These are phyloP conservation scores for Fusarium neocosmosporiellum DNA, from an alignment of 2,329 filamentous ascomycete species.

Conservation along the genomic window DNA sequence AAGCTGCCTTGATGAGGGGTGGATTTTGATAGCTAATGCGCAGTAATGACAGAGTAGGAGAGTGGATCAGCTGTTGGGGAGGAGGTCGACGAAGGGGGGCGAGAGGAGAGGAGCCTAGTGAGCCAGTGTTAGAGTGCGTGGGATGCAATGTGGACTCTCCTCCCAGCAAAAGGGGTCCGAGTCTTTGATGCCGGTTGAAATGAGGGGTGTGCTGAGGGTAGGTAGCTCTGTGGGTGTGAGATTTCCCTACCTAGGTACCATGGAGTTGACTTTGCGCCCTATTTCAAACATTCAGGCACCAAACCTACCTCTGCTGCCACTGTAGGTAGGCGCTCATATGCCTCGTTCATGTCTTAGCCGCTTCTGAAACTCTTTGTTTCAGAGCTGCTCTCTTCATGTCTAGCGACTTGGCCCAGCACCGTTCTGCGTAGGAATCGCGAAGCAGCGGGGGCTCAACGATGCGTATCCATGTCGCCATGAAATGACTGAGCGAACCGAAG, in stretches of 20 bases:
- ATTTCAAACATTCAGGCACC: constrained; percentile 26
- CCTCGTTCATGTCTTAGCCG: constrained; percentile 1
- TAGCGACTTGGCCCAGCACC: background rate
- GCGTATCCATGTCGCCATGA: constrained; percentile 13
- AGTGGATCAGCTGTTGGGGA: constrained; percentile 29
- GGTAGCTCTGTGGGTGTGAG: constrained; percentile 20
- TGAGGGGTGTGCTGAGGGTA: constrained; percentile 36
- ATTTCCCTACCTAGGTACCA: constrained; percentile 17
- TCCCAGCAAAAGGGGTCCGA: constrained; percentile 36
- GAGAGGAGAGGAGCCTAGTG: constrained; percentile 1
- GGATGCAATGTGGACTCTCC: constrained; percentile 35
- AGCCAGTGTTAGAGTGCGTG: constrained; percentile 37
- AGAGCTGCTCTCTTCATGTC: constrained; percentile 15
- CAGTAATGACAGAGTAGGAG: constrained; percentile 9
- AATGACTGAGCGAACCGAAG: constrained; percentile 6
- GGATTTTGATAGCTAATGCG: constrained; percentile 23
- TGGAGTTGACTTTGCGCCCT: constrained; percentile 30
- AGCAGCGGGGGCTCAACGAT: constrained; percentile 6
- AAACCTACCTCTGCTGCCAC: constrained; percentile 15
- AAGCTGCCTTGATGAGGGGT: constrained; percentile 31
- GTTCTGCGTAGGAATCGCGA: background rate
- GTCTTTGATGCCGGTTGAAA: constrained; percentile 35
- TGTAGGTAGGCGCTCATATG: background rate
- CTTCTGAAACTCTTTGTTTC: constrained; percentile 32
- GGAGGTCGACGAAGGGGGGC: constrained; percentile 22